Evolutionary conservation across 225 moss, liverwort and hornwort genomes (phyloP).

Genomic region (Polytrichum commune): DNA sequence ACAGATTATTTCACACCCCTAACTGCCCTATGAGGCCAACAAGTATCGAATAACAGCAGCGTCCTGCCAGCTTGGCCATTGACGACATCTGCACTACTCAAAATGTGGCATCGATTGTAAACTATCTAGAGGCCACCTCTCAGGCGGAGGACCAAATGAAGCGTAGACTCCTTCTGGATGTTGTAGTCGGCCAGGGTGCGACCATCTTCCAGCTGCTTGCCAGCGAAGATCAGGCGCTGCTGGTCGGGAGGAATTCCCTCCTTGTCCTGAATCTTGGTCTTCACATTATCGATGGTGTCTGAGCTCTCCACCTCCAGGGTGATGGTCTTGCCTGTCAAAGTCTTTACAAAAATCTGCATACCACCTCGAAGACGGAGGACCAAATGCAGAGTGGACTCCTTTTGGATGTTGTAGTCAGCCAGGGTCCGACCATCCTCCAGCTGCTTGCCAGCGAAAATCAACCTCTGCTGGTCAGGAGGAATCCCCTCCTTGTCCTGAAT

Average conservation of each 20-base stretch:
- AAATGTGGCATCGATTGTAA: no score
- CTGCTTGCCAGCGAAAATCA: constrained; percentile 8
- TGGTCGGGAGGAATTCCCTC: background rate
- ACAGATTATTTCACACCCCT: no score
- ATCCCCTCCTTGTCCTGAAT: constrained; percentile 10
- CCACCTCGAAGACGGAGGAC: constrained; percentile 3
- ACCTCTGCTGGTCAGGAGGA: constrained; percentile 10
- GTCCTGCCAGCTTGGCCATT: no score
- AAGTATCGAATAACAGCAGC: no score
- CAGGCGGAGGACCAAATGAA: background rate
- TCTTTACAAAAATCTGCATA: constrained; percentile 10
- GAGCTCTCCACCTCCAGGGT: constrained; percentile 6
- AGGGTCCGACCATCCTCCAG: constrained; percentile 4
- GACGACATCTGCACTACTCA: no score
- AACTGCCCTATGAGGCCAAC: no score
- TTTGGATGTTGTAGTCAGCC: constrained; percentile 7
- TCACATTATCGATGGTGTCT: constrained; percentile 14
- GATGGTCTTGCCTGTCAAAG: background rate
- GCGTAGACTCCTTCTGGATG: constrained; percentile 2
- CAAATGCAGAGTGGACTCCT: constrained; percentile 8
- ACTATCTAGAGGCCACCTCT: no score
- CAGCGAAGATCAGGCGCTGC: background rate
- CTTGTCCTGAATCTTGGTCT: constrained; percentile 18
- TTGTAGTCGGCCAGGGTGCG: background rate
- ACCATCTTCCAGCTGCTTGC: background rate